Conservation (phyloP, 345 rosid genomes). For the Dimocarpus longan region DNA sequence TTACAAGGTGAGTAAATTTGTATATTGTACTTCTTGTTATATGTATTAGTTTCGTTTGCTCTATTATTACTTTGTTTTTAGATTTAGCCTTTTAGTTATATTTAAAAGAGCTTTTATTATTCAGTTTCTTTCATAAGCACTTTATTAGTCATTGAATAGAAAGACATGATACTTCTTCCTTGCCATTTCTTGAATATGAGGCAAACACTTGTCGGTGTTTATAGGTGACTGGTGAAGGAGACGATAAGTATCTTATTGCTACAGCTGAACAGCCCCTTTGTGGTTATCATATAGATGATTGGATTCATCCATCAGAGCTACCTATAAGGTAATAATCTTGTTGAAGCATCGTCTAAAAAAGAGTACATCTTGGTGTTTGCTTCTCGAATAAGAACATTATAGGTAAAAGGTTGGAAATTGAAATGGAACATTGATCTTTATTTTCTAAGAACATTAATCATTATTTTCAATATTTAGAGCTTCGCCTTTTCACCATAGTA, state of each 20-base stretch:
- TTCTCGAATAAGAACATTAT: not conserved
- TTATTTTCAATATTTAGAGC: too few relatives aligned
- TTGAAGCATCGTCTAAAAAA: not conserved
- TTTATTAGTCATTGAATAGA: not conserved
- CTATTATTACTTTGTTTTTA: not conserved
- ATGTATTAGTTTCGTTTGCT: not conserved
- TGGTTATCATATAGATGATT: conserved; percentile 85
- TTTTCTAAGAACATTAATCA: too few relatives aligned
- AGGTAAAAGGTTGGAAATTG: too few relatives aligned
- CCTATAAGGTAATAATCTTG: conserved; percentile 58
- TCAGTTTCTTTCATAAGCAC: not conserved
- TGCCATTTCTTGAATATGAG: not conserved
- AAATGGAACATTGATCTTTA: too few relatives aligned
- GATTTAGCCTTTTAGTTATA: not conserved
- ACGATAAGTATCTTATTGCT: conserved; percentile 92
- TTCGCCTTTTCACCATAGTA: too few relatives aligned
- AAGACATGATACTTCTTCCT: not conserved
- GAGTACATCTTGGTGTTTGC: not conserved
- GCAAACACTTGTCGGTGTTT: conserved; percentile 7
- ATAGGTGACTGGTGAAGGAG: conserved; percentile 96
- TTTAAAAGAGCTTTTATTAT: not conserved
- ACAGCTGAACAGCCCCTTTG: conserved; percentile 98
- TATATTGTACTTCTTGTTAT: not conserved
- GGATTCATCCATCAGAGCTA: conserved; percentile 88
- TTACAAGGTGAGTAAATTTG: conserved; percentile 64